Conservation (phyloP, 345 rosid species). For the Heritiera fomes region DNA sequence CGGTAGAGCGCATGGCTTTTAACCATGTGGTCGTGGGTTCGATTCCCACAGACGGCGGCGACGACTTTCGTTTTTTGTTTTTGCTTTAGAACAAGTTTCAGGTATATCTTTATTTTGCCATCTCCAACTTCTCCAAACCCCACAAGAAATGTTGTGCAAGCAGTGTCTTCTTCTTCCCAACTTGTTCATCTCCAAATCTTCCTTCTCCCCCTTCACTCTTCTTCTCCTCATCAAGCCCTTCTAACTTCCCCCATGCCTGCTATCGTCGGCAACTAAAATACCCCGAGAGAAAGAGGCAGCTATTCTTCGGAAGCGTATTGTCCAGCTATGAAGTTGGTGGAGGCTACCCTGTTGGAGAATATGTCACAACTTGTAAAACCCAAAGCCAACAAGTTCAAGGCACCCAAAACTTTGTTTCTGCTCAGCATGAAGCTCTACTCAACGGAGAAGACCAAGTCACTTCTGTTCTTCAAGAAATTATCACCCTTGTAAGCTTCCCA, state of each 20-base stretch:
- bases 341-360: constrained; percentile 55
- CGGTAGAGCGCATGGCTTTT: constrained; percentile 65
- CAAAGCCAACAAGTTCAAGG: constrained; percentile 25
- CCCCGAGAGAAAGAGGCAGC: constrained; percentile 30
- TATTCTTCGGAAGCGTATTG: constrained; percentile 29
- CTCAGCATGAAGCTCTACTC: constrained; percentile 34
- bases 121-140: constrained; percentile 32
- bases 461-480: constrained; percentile 87
- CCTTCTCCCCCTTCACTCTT: constrained; percentile 5
- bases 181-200: constrained; percentile 8
- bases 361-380: constrained; percentile 28
- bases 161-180: constrained; percentile 11
- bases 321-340: constrained; percentile 68
- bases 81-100: no score
- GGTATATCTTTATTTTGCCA: no score
- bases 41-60: constrained; percentile 62
- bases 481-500: constrained; percentile 55
- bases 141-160: constrained; percentile 34
- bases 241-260: background rate
- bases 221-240: constrained; percentile 17
- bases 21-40: constrained; percentile 69
- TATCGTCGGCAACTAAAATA: constrained; percentile 26
- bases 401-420: constrained; percentile 46
- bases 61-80: background rate
- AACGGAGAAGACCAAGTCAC: constrained; percentile 95